Evolutionary conservation across 345 rosid species (phyloP).

Genomic region (Salix udensis): DNA sequence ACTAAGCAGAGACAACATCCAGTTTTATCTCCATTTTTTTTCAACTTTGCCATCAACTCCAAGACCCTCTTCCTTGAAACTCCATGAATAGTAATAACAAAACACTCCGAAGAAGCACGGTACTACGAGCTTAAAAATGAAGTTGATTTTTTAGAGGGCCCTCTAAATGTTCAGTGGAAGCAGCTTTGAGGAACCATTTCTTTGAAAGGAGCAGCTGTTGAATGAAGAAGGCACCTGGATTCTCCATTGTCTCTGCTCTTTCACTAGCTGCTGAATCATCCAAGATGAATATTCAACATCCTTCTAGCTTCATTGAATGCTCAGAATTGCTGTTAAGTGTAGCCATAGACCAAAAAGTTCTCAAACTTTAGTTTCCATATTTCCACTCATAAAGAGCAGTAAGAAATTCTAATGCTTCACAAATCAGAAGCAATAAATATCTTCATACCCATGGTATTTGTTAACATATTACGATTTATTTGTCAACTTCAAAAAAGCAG

Average conservation of each 20-base stretch:
- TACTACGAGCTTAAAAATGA: neutral
- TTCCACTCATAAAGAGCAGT: neutral
- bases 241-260: slow-evolving; percentile 62
- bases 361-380: neutral
- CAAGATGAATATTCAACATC: slow-evolving; percentile 21
- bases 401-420: neutral
- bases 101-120: neutral
- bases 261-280: slow-evolving; percentile 44
- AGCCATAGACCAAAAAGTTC: neutral
- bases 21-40: neutral
- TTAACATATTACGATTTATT: neutral
- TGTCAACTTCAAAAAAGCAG: too few species aligned
- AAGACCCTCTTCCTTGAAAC: slow-evolving; percentile 14
- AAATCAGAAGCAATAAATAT: neutral
- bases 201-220: slow-evolving; percentile 13
- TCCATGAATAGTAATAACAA: slow-evolving; percentile 1
- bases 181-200: slow-evolving; percentile 12
- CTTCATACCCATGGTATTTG: neutral
- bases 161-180: neutral
- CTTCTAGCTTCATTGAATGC: slow-evolving; percentile 43
- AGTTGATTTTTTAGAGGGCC: neutral
- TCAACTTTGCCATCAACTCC: neutral
- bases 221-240: slow-evolving; percentile 27
- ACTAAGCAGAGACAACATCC: neutral
- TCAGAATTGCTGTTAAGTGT: slow-evolving; percentile 54